Evolutionary conservation across 1,284 basidiomycete genomes (phyloP).

Genomic region (Cutaneotrichosporon spelunceum): DNA sequence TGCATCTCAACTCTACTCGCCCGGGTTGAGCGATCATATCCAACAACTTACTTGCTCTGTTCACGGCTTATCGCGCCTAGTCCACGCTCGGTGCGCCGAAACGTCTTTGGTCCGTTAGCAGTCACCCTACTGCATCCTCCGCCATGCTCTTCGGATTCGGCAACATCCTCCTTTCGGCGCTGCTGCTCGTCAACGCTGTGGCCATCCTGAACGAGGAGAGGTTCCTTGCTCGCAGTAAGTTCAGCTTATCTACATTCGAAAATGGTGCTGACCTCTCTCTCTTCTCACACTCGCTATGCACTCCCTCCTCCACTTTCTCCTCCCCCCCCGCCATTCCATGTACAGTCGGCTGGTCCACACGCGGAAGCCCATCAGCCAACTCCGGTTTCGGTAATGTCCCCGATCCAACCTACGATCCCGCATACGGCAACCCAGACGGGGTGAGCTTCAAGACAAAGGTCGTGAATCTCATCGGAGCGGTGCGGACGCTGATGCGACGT

Average conservation of each 20-base stretch:
- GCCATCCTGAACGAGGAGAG: constrained; percentile 93
- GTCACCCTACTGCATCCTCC: not conserved
- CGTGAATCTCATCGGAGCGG: constrained; percentile 87
- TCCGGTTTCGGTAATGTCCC: constrained; percentile 46
- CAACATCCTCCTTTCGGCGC: constrained; percentile 52
- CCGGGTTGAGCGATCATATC: not conserved
- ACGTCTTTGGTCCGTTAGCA: not conserved
- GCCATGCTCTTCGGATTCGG: constrained; percentile 38
- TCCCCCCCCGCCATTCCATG: not conserved
- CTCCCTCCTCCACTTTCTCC: constrained; percentile 2
- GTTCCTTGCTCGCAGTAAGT: constrained; percentile 85
- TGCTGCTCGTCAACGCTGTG: constrained; percentile 87
- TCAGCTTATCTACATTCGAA: not conserved
- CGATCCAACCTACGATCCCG: constrained; percentile 39
- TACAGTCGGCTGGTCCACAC: constrained; percentile 88
- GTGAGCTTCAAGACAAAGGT: constrained; percentile 76
- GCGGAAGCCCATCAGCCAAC: constrained; percentile 53
- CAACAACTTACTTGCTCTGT: not conserved
- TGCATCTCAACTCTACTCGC: not conserved
- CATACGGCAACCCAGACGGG: constrained; percentile 55
- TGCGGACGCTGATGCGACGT: constrained; percentile 94
- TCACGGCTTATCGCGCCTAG: not conserved
- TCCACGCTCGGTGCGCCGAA: no score
- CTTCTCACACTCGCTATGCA: constrained; percentile 1
- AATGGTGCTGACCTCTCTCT: constrained; percentile 13